phyloP scores from a whole-genome alignment of 2,329 filamentous ascomycete genomes.

The Fusarium subtropicale region DNA sequence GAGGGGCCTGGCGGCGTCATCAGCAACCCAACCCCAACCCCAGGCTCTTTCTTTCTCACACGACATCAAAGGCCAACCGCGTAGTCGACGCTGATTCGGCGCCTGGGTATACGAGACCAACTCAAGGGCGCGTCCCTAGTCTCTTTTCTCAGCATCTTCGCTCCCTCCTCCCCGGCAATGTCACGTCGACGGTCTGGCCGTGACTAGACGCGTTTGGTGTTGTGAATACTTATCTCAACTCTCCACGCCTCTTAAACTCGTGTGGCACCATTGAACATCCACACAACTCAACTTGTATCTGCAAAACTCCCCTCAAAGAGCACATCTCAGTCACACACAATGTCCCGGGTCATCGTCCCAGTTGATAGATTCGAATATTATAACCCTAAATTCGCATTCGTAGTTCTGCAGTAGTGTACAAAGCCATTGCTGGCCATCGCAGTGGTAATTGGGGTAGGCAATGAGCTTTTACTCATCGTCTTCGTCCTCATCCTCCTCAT shows the following conservation, averaged over 20 bases:
- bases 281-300: conserved; percentile 49
- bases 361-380: conserved; percentile 43
- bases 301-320: conserved; percentile 46
- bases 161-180: conserved; percentile 12
- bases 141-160: conserved; percentile 21
- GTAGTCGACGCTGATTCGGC: conserved; percentile 39
- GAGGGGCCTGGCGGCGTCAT: conserved; percentile 42
- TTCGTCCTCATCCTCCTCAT: conserved; percentile 79
- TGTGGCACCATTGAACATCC: conserved; percentile 46
- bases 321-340: conserved; percentile 42
- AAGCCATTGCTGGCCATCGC: conserved; percentile 40
- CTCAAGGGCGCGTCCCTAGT: conserved; percentile 31
- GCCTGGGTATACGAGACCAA: conserved; percentile 32
- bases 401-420: conserved; percentile 51
- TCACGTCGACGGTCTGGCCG: conserved; percentile 13
- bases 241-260: conserved; percentile 45
- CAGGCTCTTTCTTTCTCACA: conserved; percentile 31
- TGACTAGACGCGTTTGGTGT: conserved; percentile 35
- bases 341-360: conserved; percentile 24
- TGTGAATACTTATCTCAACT: conserved; percentile 33
- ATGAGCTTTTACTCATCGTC: conserved; percentile 45
- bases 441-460: conserved; percentile 30
- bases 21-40: conserved; percentile 28
- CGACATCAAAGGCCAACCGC: conserved; percentile 30
- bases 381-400: conserved; percentile 46